Percentiles rank a stretch among this genome's conserved stretches.
Evolutionary conservation across 2,329 filamentous ascomycete species (phyloP).

Genomic region (Monilinia aucupariae): DNA sequence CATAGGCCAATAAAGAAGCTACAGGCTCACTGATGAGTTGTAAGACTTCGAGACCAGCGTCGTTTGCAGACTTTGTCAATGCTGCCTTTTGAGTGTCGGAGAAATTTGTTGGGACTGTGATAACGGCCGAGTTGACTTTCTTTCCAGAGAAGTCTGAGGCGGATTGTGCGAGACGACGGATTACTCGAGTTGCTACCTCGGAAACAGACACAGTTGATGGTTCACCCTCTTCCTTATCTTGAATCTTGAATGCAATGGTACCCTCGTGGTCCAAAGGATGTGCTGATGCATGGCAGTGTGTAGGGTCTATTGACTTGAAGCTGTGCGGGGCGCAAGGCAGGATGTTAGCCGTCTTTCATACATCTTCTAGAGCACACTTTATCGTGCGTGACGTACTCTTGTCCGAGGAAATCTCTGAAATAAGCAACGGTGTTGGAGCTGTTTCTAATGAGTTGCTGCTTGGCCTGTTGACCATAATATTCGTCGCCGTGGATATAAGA

Average conservation of each 20-base stretch:
- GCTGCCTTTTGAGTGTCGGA: conserved; percentile 79
- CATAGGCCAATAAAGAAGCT: conserved; percentile 83
- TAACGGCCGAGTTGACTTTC: conserved; percentile 87
- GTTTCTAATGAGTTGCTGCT: conserved; percentile 88
- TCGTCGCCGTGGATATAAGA: conserved; percentile 96
- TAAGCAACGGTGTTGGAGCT: conserved; percentile 87
- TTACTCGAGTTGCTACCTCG: conserved; percentile 78
- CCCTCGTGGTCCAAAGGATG: conserved; percentile 74
- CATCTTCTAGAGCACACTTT: neutral
- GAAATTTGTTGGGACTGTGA: conserved; percentile 93
- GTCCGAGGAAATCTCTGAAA: conserved; percentile 92
- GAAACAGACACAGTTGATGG: conserved; percentile 67
- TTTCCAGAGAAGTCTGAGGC: conserved; percentile 91
- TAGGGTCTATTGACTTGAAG: conserved; percentile 95
- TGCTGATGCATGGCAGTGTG: conserved; percentile 86
- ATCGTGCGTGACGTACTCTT: conserved; percentile 59
- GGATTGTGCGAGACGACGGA: conserved; percentile 73
- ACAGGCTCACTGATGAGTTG: conserved; percentile 92
- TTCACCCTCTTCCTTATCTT: conserved; percentile 64
- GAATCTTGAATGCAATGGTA: conserved; percentile 73
- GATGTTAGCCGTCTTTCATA: conserved; percentile 18
- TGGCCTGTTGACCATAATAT: conserved; percentile 93
- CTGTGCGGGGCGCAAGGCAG: conserved; percentile 37
- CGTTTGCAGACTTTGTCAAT: conserved; percentile 69
- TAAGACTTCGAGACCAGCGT: conserved; percentile 79